Percentiles rank a stretch among this genome's conserved stretches.
phyloP scores from a whole-genome alignment of 352 stramenopile species.

The Elongisporangium anandrum region DNA sequence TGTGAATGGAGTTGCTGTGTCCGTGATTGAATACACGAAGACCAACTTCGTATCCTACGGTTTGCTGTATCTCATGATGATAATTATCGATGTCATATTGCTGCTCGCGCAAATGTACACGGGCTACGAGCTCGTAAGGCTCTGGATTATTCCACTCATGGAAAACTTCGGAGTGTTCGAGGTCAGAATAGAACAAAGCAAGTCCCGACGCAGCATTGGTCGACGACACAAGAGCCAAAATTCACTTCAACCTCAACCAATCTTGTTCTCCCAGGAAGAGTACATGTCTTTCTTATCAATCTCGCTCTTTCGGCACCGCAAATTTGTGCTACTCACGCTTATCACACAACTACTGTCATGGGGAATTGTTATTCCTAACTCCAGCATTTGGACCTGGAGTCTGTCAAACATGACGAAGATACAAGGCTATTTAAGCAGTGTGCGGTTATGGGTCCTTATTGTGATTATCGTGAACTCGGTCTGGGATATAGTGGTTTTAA shows the following conservation, averaged over 20 bases:
- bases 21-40: constrained; percentile 19
- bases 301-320: constrained; percentile 39
- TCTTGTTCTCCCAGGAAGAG: neutral
- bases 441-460: constrained; percentile 29
- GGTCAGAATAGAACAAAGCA: constrained; percentile 9
- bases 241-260: constrained; percentile 2
- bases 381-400: constrained; percentile 37
- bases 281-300: constrained; percentile 23
- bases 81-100: constrained; percentile 21
- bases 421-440: constrained; percentile 31
- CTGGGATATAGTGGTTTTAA: constrained; percentile 21
- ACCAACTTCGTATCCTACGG: constrained; percentile 44
- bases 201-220: constrained; percentile 7
- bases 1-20: too few relatives aligned
- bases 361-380: constrained; percentile 52
- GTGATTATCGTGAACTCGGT: constrained; percentile 22
- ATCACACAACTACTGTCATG: constrained; percentile 41
- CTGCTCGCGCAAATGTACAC: constrained; percentile 19
- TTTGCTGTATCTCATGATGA: constrained; percentile 36
- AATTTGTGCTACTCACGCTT: constrained; percentile 21
- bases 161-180: constrained; percentile 5
- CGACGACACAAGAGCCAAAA: constrained; percentile 9
- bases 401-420: constrained; percentile 20
- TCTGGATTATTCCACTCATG: constrained; percentile 15
- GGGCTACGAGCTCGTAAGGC: constrained; percentile 9